These are phyloP conservation scores for Hysterangium stoloniferum DNA, from an alignment of 768 basidiomycete genomes.

Conservation along the genomic window DNA sequence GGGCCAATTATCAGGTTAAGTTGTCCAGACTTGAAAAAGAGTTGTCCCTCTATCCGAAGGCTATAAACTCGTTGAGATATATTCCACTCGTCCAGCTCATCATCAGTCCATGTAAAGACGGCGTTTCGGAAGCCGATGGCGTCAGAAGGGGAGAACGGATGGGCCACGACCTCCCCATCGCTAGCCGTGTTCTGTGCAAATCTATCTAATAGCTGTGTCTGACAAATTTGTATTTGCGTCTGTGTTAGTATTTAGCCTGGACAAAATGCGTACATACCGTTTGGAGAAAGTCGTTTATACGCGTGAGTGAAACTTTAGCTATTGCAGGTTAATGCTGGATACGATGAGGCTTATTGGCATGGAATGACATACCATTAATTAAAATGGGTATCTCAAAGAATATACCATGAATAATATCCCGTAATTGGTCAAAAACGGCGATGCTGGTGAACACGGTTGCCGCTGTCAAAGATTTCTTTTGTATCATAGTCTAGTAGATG, in stretches of 20 bases:
- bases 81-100: not conserved
- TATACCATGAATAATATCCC: constrained; percentile 17
- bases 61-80: constrained; percentile 12
- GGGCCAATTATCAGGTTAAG: constrained; percentile 12
- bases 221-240: not conserved
- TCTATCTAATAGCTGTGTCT: constrained; percentile 2
- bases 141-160: not conserved
- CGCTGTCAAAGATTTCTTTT: not conserved
- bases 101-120: constrained; percentile 15
- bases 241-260: not conserved
- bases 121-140: constrained; percentile 12
- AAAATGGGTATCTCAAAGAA: constrained; percentile 7
- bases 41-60: constrained; percentile 9
- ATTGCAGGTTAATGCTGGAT: constrained; percentile 8
- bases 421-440: constrained; percentile 31
- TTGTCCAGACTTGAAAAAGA: constrained; percentile 5
- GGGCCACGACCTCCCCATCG: not conserved
- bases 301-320: constrained; percentile 27
- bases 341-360: not conserved
- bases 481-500: not conserved
- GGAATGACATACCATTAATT: not conserved
- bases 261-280: too few species aligned
- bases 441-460: constrained; percentile 26
- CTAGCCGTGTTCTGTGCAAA: constrained; percentile 1
- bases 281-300: constrained; percentile 30